Conservation (phyloP, 1,139 yeast species). For the Yamadazyma sp. region DNA sequence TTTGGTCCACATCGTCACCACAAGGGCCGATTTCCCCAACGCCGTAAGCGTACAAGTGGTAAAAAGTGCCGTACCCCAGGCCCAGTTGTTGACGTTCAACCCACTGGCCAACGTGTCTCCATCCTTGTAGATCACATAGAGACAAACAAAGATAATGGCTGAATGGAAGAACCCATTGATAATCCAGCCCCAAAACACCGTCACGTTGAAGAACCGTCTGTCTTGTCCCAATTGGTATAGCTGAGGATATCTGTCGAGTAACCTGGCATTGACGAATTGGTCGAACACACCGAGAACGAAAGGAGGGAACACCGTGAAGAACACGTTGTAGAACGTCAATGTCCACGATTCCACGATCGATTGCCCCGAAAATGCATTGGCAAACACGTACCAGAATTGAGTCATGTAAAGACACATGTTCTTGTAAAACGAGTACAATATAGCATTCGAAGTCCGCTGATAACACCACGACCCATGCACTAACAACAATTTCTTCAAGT, state of each 20-base stretch:
- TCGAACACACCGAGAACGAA: slow-evolving; percentile 95
- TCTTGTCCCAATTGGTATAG: slow-evolving; percentile 87
- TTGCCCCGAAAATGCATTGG: slow-evolving; percentile 92
- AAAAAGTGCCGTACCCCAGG: slow-evolving; percentile 90
- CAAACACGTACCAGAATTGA: slow-evolving; percentile 96
- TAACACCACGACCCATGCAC: slow-evolving; percentile 99
- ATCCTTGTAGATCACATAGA: slow-evolving; percentile 64
- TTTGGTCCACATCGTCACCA: slow-evolving; percentile 93
- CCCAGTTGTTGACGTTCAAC: slow-evolving; percentile 83
- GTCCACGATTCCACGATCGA: slow-evolving; percentile 98
- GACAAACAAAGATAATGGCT: slow-evolving; percentile 75
- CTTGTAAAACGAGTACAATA: slow-evolving; percentile 91
- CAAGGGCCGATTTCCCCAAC: slow-evolving; percentile 90
- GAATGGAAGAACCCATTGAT: slow-evolving; percentile 94
- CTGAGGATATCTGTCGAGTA: slow-evolving; percentile 89
- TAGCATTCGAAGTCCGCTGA: slow-evolving; percentile 89
- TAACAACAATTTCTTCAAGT: slow-evolving; percentile 72
- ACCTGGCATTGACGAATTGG: slow-evolving; percentile 89
- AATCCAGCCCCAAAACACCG: slow-evolving; percentile 97
- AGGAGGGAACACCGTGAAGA: slow-evolving; percentile 94
- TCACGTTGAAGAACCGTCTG: slow-evolving; percentile 84
- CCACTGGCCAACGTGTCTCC: slow-evolving; percentile 73
- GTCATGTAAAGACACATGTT: slow-evolving; percentile 95
- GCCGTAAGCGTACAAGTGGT: slow-evolving; percentile 89
- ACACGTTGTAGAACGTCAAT: slow-evolving; percentile 90